Percentiles rank a stretch among this genome's conserved stretches.
Evolutionary conservation across 2,329 filamentous ascomycete species (phyloP).

Genomic region (Microcyclospora pomicola): DNA sequence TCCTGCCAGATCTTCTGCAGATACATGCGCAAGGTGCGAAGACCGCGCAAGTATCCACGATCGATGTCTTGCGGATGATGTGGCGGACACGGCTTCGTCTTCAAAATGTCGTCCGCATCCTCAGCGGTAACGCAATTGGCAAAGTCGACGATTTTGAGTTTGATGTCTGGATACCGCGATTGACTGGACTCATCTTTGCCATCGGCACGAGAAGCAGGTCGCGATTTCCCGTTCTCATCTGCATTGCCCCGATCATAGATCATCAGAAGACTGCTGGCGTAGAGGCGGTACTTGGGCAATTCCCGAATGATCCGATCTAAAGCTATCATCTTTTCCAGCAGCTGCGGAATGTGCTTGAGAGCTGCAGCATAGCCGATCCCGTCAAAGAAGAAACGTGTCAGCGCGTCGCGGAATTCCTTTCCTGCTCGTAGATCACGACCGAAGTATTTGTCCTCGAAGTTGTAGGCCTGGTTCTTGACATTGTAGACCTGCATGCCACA

Average conservation of each 20-base stretch:
- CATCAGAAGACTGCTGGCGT: constrained; percentile 87
- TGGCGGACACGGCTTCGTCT: constrained; percentile 53
- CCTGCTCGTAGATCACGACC: constrained; percentile 80
- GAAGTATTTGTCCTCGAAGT: constrained; percentile 98
- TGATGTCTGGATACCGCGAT: constrained; percentile 38
- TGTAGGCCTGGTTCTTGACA: constrained; percentile 62
- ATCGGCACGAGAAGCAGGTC: constrained; percentile 1
- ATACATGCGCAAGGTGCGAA: constrained; percentile 66
- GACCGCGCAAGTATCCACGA: constrained; percentile 72
- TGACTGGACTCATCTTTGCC: constrained; percentile 4
- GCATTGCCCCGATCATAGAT: constrained; percentile 78
- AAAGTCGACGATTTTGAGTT: constrained; percentile 97
- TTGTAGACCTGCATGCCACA: constrained; percentile 98
- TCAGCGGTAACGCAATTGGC: constrained; percentile 91
- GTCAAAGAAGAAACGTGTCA: constrained; percentile 84
- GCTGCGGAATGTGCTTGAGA: constrained; percentile 70
- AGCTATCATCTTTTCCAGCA: constrained; percentile 69
- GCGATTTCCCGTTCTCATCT: constrained; percentile 33
- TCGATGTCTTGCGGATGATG: constrained; percentile 69
- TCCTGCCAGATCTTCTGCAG: constrained; percentile 80
- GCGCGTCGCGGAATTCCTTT: constrained; percentile 71
- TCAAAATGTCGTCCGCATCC: constrained; percentile 42
- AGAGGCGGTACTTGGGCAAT: constrained; percentile 79
- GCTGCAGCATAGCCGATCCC: constrained; percentile 70
- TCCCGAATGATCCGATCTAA: constrained; percentile 71